Evolutionary conservation across 2,329 filamentous ascomycete species (phyloP).

Genomic region (Rhynchosporium secalis): DNA sequence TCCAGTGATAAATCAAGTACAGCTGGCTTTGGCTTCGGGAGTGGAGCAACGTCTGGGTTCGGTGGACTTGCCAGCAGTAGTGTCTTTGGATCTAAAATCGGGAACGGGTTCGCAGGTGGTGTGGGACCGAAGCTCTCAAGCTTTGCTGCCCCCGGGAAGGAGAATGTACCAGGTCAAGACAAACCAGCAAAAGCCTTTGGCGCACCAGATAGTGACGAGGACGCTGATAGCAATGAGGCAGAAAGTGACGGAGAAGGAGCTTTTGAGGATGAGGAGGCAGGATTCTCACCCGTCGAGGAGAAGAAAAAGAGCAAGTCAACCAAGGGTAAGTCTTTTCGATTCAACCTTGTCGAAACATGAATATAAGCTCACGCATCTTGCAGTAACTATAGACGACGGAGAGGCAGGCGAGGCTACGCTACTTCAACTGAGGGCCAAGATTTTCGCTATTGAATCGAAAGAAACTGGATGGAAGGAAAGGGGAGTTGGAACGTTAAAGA

Average conservation of each 20-base stretch:
- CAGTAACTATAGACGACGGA: conserved; percentile 76
- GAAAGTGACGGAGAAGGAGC: conserved; percentile 45
- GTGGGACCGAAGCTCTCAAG: conserved; percentile 54
- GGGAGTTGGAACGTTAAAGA: conserved; percentile 78
- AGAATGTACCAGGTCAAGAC: conserved; percentile 48
- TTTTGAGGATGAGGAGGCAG: conserved; percentile 49
- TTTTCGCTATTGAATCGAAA: conserved; percentile 71
- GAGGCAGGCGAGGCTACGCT: conserved; percentile 80
- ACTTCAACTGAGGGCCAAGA: conserved; percentile 75
- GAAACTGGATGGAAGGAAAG: conserved; percentile 81
- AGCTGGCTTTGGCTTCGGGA: conserved; percentile 37
- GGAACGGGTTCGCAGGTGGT: conserved; percentile 44
- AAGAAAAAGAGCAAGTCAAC: conserved; percentile 67
- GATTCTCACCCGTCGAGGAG: conserved; percentile 55
- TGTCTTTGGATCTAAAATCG: conserved; percentile 44
- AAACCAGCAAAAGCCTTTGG: conserved; percentile 75
- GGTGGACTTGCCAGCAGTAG: conserved; percentile 43
- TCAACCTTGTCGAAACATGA: neutral
- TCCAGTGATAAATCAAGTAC: conserved; percentile 37
- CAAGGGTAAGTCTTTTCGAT: conserved; percentile 56
- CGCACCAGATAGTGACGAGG: conserved; percentile 66
- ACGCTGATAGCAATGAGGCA: conserved; percentile 49
- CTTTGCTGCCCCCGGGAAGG: conserved; percentile 66
- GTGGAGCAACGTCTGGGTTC: conserved; percentile 39
- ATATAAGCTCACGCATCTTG: conserved; percentile 27